These are phyloP conservation scores for Auriscalpium orientale DNA, from an alignment of 768 basidiomycete genomes.

Conservation along the genomic window DNA sequence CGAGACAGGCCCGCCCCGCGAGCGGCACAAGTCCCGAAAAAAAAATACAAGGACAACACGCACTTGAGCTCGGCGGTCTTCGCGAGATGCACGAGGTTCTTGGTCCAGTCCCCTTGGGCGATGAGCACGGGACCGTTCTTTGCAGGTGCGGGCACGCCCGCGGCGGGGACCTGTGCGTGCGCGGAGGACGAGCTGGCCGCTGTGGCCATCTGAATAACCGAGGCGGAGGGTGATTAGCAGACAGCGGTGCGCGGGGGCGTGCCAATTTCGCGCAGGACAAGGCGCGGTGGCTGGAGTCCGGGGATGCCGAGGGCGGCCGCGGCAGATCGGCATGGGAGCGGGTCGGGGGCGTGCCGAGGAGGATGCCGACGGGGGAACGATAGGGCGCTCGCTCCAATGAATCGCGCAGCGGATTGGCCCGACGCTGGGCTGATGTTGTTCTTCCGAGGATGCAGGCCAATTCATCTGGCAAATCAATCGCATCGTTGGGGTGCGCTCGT, in stretches of 20 bases:
- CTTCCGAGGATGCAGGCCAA: too few species aligned
- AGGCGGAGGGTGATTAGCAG: constrained; percentile 5
- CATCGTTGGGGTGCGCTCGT: too few species aligned
- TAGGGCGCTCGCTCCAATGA: too few species aligned
- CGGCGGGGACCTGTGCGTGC: constrained; percentile 10
- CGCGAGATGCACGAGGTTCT: constrained; percentile 76
- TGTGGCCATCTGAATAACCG: constrained; percentile 9
- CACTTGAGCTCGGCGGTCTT: constrained; percentile 87
- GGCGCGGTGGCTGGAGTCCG: not conserved
- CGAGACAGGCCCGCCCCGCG: not conserved
- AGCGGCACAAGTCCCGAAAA: not conserved
- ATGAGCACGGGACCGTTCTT: constrained; percentile 31
- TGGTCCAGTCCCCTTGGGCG: constrained; percentile 82
- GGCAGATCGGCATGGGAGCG: too few species aligned
- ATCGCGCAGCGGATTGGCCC: too few species aligned
- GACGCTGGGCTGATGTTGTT: too few species aligned
- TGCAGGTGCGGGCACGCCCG: not conserved
- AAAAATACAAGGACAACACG: constrained; percentile 22
- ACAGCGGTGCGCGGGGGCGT: constrained; percentile 6
- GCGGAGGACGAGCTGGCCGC: constrained; percentile 1
- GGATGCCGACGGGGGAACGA: too few species aligned
- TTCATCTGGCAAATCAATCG: too few species aligned
- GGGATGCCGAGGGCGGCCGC: not conserved
- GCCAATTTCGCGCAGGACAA: not conserved
- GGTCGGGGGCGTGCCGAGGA: too few species aligned